Evolutionary conservation across 2,329 filamentous ascomycete genomes (phyloP), one percentile per base, ranked within the genome.

Genomic region (Penicillium janthinellum): DNA sequence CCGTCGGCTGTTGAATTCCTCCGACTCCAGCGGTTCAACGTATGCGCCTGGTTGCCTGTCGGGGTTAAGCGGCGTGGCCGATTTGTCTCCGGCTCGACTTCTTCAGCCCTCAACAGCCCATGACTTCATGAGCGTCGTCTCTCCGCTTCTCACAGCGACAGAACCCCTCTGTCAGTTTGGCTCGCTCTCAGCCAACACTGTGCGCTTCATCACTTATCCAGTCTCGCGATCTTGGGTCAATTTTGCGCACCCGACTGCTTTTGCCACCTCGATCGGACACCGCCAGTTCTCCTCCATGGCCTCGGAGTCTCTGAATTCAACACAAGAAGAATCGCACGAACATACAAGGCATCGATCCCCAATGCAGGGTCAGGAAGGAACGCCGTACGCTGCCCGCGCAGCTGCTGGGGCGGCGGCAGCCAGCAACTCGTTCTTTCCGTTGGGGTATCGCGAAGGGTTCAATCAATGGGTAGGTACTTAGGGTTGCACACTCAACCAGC

Each of bases 371-470:
- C 64, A 59, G 48, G 61, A 69, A 34, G 61, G 61, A 11, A 67
- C 64, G 20, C 71, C 74, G n/a, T 68, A 75, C 64, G 70, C 73
- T n/a, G 67, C 67, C 34, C 67, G 73, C 56, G 73, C 69, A 56
- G 71, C 64, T 52, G 62, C 67, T 48, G 67, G 66, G 41, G 73
- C 63, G 22, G 69, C 70, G 15, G 70, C 69, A 1, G 68, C 76
- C 12, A 69, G 70, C 53, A 69, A 70, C 53, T 68, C 72, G 31
- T 69, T 78, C 75, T 98, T 99, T 67, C 93, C 95, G 2, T 79
- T 98, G 22, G 89, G 92, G 52, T 96, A 96, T 79, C 95, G 93
- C 71, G 92, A 96, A 59, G 94, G 91, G 15, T 91, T 92, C 64
- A 89, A 85, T 67, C 94, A 98, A 83, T 98, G 95, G 92, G 90